Percentiles rank a stretch among this genome's conserved stretches.
These are phyloP conservation scores for Ascochyta lentis DNA, from an alignment of 2,329 filamentous ascomycete genomes.

Conservation along the genomic window DNA sequence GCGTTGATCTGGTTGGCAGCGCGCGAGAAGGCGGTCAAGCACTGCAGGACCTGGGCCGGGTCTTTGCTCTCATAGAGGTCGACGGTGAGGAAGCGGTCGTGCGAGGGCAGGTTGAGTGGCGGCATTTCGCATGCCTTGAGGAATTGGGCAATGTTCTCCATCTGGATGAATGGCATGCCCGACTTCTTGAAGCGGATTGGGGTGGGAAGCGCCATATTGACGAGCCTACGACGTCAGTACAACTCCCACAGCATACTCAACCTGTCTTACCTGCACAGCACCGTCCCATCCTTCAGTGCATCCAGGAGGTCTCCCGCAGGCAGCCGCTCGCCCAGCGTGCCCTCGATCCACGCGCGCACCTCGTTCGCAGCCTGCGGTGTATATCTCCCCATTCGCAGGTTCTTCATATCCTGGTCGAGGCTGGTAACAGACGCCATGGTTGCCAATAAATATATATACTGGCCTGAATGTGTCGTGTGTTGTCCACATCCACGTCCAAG, in stretches of 20 bases:
- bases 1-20: constrained; percentile 79
- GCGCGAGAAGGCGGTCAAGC: constrained; percentile 88
- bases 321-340: constrained; percentile 75
- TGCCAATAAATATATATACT: constrained; percentile 3
- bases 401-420: constrained; percentile 93
- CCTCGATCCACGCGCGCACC: constrained; percentile 84
- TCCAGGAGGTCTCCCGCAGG: constrained; percentile 80
- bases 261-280: constrained; percentile 78
- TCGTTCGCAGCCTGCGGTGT: constrained; percentile 90
- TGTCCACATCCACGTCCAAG: not conserved
- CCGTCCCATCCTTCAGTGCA: constrained; percentile 86
- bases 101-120: constrained; percentile 85
- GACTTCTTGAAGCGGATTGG: constrained; percentile 91
- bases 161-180: constrained; percentile 96
- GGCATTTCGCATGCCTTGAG: constrained; percentile 84
- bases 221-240: constrained; percentile 63
- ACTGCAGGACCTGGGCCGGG: constrained; percentile 93
- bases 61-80: constrained; percentile 96
- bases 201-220: constrained; percentile 78
- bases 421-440: constrained; percentile 91
- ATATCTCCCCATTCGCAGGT: constrained; percentile 89
- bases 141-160: constrained; percentile 99
- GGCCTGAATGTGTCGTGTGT: constrained; percentile 20
- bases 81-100: constrained; percentile 96
- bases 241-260: too few relatives aligned